These are phyloP conservation scores for Gossypium australe DNA, from an alignment of 345 rosid species.

Conservation along the genomic window DNA sequence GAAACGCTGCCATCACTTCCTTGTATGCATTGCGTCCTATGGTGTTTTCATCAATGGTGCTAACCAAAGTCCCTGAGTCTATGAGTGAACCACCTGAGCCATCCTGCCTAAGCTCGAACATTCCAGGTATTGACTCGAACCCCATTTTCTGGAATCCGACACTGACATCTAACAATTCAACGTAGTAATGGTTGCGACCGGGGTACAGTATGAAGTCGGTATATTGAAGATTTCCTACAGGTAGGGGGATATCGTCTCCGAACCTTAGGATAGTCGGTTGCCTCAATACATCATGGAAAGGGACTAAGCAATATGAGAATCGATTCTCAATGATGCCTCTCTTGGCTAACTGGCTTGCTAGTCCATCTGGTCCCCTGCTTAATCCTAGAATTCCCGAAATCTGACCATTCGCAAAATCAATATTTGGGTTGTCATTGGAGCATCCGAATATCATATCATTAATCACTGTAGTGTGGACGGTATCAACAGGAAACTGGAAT, in stretches of 20 bases:
- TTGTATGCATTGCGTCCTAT: constrained; percentile 5
- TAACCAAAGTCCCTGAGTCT: constrained; percentile 9
- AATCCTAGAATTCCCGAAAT: constrained; percentile 21
- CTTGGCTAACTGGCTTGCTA: background rate
- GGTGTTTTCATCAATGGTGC: background rate
- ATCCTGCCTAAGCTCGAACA: background rate
- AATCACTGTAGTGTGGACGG: background rate
- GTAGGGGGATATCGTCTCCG: background rate
- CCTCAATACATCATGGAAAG: background rate
- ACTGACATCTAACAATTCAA: constrained; percentile 17
- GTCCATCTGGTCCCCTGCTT: background rate
- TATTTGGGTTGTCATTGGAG: constrained; percentile 12
- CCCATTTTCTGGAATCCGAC: background rate
- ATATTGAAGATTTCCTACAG: background rate
- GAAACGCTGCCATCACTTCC: constrained; percentile 8
- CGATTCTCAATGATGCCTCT: background rate
- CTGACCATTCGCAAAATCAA: background rate
- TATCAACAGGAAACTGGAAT: background rate
- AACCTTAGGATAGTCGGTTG: constrained; percentile 6
- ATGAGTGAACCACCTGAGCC: constrained; percentile 12
- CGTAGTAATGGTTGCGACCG: background rate
- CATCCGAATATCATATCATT: constrained; percentile 22
- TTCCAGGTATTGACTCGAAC: background rate
- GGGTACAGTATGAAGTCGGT: background rate
- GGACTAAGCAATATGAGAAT: constrained; percentile 19